Conservation (phyloP, 2,329 filamentous ascomycete genomes). For the Microdochium paspali region DNA sequence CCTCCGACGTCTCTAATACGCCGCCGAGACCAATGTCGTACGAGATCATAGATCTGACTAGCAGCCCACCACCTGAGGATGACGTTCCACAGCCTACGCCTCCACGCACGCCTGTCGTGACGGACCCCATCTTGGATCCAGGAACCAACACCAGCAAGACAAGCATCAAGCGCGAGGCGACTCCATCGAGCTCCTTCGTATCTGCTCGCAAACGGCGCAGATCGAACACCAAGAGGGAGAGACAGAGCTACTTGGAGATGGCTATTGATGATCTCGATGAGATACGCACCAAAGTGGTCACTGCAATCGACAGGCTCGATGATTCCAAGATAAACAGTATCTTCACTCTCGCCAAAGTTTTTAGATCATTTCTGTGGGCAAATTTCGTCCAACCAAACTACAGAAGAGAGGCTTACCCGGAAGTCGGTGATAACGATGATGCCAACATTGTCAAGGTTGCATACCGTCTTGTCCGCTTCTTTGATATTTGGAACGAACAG, state of each 20-base stretch:
- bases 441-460: conserved; percentile 8
- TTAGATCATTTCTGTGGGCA: conserved; percentile 15
- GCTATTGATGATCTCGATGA: conserved; percentile 11
- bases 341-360: conserved; percentile 10
- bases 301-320: conserved; percentile 14
- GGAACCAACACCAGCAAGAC: neutral
- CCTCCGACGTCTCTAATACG: too few relatives aligned
- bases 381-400: conserved; percentile 12
- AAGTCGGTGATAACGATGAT: conserved; percentile 5
- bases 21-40: neutral
- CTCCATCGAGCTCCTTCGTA: neutral
- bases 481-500: conserved; percentile 11
- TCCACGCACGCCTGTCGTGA: neutral
- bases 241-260: conserved; percentile 8
- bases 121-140: too few relatives aligned
- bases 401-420: conserved; percentile 7
- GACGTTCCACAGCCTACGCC: neutral
- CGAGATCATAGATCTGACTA: neutral
- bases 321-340: conserved; percentile 10
- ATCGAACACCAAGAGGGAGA: neutral
- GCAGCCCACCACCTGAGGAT: neutral
- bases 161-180: neutral
- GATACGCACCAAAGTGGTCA: conserved; percentile 13
- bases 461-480: conserved; percentile 12
- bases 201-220: neutral